Conservation (phyloP, 805 yeast genomes). For the Wickerhamiella occidentalis region DNA sequence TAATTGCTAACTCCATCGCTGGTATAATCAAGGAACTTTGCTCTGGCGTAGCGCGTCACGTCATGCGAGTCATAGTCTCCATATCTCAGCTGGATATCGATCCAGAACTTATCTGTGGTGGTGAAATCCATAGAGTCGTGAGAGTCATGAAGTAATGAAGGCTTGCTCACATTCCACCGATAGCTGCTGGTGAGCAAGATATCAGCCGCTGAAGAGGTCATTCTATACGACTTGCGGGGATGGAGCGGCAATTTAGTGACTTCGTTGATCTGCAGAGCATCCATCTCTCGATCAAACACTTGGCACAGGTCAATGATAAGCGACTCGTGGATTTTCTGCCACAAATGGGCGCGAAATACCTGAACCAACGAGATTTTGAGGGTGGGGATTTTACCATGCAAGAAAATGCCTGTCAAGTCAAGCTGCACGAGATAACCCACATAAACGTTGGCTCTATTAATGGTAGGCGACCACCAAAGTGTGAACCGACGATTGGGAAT, state of each 20-base stretch:
- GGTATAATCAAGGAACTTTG: slow-evolving; percentile 87
- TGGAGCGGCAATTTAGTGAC: slow-evolving; percentile 90
- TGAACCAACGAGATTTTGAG: slow-evolving; percentile 89
- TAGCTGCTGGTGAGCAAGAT: slow-evolving; percentile 60
- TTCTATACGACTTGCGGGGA: slow-evolving; percentile 92
- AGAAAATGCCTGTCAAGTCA: slow-evolving; percentile 90
- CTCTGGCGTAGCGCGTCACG: slow-evolving; percentile 82
- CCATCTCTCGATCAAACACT: slow-evolving; percentile 77
- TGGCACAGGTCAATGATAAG: slow-evolving; percentile 88
- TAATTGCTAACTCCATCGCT: slow-evolving; percentile 73
- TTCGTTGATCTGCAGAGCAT: slow-evolving; percentile 65
- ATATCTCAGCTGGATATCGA: slow-evolving; percentile 86
- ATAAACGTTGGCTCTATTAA: slow-evolving; percentile 93
- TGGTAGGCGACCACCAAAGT: slow-evolving; percentile 99
- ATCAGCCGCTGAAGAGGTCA: slow-evolving; percentile 95
- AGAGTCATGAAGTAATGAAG: slow-evolving; percentile 64
- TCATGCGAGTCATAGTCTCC: slow-evolving; percentile 98
- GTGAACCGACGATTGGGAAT: slow-evolving; percentile 96
- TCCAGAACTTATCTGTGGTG: slow-evolving; percentile 63
- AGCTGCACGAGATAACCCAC: slow-evolving; percentile 95
- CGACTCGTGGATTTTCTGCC: slow-evolving; percentile 98
- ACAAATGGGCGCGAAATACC: slow-evolving; percentile 91
- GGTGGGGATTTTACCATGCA: slow-evolving; percentile 97
- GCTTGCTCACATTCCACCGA: slow-evolving; percentile 67
- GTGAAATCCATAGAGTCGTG: slow-evolving; percentile 51